Evolutionary conservation across 805 yeast genomes (phyloP).

Genomic region (Barnettozyma sp.): DNA sequence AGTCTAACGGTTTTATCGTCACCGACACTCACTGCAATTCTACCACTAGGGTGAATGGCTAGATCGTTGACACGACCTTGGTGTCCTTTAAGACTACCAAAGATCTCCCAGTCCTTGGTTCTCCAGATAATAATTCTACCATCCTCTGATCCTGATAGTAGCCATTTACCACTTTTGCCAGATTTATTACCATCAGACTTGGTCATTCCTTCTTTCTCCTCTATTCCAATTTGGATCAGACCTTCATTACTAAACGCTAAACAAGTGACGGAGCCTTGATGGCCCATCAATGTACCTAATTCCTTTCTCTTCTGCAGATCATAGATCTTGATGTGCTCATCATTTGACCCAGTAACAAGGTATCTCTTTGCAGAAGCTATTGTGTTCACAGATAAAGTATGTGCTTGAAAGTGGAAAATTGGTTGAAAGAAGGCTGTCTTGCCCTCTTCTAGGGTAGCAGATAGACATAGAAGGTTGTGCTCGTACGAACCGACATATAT

Average conservation of each 20-base stretch:
- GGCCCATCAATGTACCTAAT: slow-evolving; percentile 82
- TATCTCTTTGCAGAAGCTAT: slow-evolving; percentile 79
- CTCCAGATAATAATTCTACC: slow-evolving; percentile 90
- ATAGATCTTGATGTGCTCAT: slow-evolving; percentile 90
- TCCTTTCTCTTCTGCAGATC: slow-evolving; percentile 93
- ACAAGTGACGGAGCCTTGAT: slow-evolving; percentile 80
- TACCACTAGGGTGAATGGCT: slow-evolving; percentile 84
- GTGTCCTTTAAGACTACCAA: slow-evolving; percentile 87
- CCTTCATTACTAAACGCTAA: slow-evolving; percentile 61
- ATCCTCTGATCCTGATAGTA: slow-evolving; percentile 84
- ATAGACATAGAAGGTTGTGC: slow-evolving; percentile 81
- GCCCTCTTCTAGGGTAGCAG: slow-evolving; percentile 51
- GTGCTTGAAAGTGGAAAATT: slow-evolving; percentile 93
- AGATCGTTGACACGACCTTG: slow-evolving; percentile 75
- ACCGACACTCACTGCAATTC: slow-evolving; percentile 85
- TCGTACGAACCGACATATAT: slow-evolving; percentile 94
- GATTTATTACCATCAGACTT: neutral
- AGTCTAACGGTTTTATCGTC: slow-evolving; percentile 76
- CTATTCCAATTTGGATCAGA: slow-evolving; percentile 18
- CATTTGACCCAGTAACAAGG: slow-evolving; percentile 90
- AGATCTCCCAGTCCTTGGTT: slow-evolving; percentile 92
- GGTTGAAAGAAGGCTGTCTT: slow-evolving; percentile 74
- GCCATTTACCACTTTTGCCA: slow-evolving; percentile 68
- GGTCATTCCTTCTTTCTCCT: neutral
- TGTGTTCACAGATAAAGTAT: slow-evolving; percentile 78